Conservation (phyloP, 2,329 filamentous ascomycete species). For the Cytospora schulzeri region DNA sequence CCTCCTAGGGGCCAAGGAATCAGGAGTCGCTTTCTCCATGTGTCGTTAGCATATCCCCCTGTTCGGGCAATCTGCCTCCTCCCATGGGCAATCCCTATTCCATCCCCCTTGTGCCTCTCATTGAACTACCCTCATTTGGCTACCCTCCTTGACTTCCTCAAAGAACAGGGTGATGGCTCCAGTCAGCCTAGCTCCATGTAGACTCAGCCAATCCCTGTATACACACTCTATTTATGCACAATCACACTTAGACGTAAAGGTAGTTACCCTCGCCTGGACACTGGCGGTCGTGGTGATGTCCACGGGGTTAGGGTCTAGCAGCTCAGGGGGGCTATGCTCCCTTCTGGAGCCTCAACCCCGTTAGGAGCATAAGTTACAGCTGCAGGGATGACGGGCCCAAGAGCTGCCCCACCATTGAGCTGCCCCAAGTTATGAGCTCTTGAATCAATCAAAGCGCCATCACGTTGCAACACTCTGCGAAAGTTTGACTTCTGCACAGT, state of each 20-base stretch:
- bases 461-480: neutral
- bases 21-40: neutral
- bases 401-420: conserved; percentile 20
- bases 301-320: neutral
- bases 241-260: no score
- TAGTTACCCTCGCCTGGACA: neutral
- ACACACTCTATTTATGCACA: no score
- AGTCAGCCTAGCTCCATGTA: neutral
- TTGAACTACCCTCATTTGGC: neutral
- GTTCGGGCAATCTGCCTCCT: neutral
- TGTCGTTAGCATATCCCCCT: neutral
- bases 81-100: neutral
- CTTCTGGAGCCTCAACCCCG: neutral
- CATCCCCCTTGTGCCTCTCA: neutral
- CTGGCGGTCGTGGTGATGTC: neutral
- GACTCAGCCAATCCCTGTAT: no score
- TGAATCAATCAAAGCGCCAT: neutral
- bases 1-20: neutral
- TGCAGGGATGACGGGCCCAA: neutral
- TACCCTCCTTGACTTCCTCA: neutral
- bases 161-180: neutral
- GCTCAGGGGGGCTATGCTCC: neutral
- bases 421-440: conserved; percentile 4
- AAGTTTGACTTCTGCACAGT: neutral
- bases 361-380: conserved; percentile 13